phyloP scores from a whole-genome alignment of 1,139 yeast species.

The Scheffersomyces illinoinensis region DNA sequence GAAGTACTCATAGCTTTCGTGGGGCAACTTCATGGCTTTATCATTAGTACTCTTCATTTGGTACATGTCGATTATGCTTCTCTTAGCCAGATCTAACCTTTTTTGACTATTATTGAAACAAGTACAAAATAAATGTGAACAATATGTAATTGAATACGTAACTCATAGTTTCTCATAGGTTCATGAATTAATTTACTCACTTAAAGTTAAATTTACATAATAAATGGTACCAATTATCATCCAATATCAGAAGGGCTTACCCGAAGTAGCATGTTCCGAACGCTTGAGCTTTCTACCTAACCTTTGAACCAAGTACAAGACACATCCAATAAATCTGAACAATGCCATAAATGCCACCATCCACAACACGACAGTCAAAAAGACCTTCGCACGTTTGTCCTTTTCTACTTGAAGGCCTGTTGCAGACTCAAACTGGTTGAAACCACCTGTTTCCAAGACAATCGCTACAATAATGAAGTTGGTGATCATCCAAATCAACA shows the following conservation, averaged over 20 bases:
- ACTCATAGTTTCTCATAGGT: neutral
- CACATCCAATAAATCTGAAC: conserved; percentile 70
- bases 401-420: conserved; percentile 12
- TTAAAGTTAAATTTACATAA: too few species aligned
- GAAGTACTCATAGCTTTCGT: too few species aligned
- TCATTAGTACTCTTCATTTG: too few species aligned
- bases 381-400: conserved; percentile 39
- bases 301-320: conserved; percentile 53
- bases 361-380: conserved; percentile 76
- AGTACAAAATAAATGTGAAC: too few species aligned
- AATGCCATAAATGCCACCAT: conserved; percentile 79
- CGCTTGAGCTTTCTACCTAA: conserved; percentile 14
- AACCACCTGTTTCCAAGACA: conserved; percentile 70
- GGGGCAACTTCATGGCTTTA: too few species aligned
- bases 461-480: conserved; percentile 72
- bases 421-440: conserved; percentile 34
- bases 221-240: neutral
- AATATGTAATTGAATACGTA: too few species aligned
- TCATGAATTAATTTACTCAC: neutral
- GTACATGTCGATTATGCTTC: too few species aligned
- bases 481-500: conserved; percentile 75
- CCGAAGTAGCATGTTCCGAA: conserved; percentile 4
- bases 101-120: too few species aligned
- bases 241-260: neutral
- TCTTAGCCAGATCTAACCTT: too few species aligned